phyloP scores from a whole-genome alignment of 257 asterid genomes.

The Petrea volubilis region DNA sequence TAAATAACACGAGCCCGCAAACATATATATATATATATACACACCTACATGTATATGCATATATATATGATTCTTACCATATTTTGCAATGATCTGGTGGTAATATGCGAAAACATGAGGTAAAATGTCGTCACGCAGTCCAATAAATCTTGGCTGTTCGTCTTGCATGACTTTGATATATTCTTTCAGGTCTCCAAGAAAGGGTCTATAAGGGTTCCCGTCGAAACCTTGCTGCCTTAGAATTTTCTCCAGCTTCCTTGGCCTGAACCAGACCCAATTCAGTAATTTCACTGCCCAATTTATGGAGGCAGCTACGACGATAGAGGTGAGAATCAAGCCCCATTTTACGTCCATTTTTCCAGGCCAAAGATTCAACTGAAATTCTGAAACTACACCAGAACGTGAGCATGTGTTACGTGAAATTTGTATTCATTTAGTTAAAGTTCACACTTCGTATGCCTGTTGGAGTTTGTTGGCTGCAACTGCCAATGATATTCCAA shows the following conservation, averaged over 20 bases:
- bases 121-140: constrained; percentile 22
- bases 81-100: background rate
- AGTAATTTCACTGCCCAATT: constrained; percentile 9
- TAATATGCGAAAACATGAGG: constrained; percentile 24
- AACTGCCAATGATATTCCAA: too few relatives aligned
- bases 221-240: constrained; percentile 35
- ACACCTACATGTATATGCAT: too few relatives aligned
- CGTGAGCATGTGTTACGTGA: too few relatives aligned
- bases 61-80: constrained; percentile 17
- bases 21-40: too few relatives aligned
- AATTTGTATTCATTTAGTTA: too few relatives aligned
- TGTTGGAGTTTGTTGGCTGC: too few relatives aligned
- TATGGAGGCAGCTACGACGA: constrained; percentile 1
- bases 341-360: background rate
- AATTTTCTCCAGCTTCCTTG: constrained; percentile 33
- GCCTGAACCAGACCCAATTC: constrained; percentile 28
- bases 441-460: too few relatives aligned
- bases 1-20: too few relatives aligned
- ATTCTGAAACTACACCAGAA: background rate
- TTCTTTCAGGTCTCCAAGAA: constrained; percentile 36
- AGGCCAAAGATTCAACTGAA: background rate
- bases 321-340: background rate
- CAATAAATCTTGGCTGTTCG: constrained; percentile 24
- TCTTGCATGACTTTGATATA: background rate
- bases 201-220: constrained; percentile 31